Evolutionary conservation across 352 stramenopile species (phyloP).

Genomic region (Globisporangium cystogenes): DNA sequence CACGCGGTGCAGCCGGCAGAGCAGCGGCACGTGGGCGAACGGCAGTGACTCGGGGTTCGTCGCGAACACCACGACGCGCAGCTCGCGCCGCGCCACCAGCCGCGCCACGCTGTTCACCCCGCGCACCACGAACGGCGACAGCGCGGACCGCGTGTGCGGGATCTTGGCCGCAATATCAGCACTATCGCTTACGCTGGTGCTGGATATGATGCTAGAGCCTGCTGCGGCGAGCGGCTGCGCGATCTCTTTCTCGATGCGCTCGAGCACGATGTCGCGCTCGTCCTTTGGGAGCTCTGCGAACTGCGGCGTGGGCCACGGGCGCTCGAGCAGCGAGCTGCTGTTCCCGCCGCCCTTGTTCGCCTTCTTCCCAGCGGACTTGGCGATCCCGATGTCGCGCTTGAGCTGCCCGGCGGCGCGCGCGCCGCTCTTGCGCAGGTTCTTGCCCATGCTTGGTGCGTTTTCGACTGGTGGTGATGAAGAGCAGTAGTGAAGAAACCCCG

Average conservation of each 20-base stretch:
- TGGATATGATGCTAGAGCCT: constrained; percentile 7
- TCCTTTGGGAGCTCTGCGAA: constrained; percentile 63
- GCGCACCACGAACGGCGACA: constrained; percentile 25
- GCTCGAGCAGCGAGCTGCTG: constrained; percentile 4
- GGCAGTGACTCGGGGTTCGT: constrained; percentile 47
- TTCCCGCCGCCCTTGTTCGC: constrained; percentile 8
- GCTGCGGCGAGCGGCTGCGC: constrained; percentile 6
- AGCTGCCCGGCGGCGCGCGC: constrained; percentile 7
- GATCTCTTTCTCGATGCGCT: constrained; percentile 65
- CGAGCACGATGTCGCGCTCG: constrained; percentile 75
- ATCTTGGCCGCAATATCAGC: not conserved
- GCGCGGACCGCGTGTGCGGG: not conserved
- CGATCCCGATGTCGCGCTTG: not conserved
- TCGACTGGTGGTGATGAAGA: too few relatives aligned
- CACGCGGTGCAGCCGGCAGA: constrained; percentile 60
- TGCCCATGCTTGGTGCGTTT: not conserved
- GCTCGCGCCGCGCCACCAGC: constrained; percentile 28
- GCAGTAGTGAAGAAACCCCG: too few relatives aligned
- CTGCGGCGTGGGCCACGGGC: constrained; percentile 42
- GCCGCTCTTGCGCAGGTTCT: constrained; percentile 1
- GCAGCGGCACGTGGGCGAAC: constrained; percentile 61
- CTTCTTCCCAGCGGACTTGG: not conserved
- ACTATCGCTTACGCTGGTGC: not conserved
- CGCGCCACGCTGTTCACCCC: constrained; percentile 59
- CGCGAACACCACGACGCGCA: constrained; percentile 63